Base-by-base conservation (phyloP, 2,329 filamentous ascomycete species). In the Trichoderma sp. region DNA sequence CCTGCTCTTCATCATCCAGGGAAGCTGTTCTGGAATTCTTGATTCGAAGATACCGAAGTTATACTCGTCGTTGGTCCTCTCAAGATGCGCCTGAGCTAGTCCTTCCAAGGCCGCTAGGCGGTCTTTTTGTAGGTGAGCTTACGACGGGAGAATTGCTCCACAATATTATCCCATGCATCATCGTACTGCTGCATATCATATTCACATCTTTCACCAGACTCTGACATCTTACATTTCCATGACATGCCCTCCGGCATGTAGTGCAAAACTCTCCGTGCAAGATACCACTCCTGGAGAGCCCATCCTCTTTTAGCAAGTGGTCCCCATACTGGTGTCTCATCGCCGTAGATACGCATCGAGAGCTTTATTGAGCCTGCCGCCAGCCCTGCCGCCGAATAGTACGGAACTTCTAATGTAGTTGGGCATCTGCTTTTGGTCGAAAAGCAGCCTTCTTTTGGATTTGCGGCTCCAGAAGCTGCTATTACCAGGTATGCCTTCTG, bases 101-200 rank as follows among this genome's bases (percentile, higher is more conserved):
- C 50, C 50, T 56, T 56, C 5, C 50, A 56, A 24, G 11, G 50
- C 50, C 6, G 11, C 50, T 56, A 56, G 50, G 1, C 50, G 50
- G 21, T 56, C 50, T 3, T 2, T 12, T 56, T 56, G 5, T 56
- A 2, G 21, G 50, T 56, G n/a, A 56, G 21, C 3, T 56, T 21
- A 12, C 50, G n/a, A 1, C 1, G 0, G 5, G 50, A 53, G 11
- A 1, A 21, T 24, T 24, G 0, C 4, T 6, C 3, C 45, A 53
- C 3, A 1, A 53, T 21, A 21, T 11, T 5, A 0, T 53, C 50
- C 50, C 50, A 53, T 3, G n/a, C 0, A 6, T 24, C 0, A 21
- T 3, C 0, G 50, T 12, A 53, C 0, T 53, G 50, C 5, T 0
- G 2, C n/a, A 53, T 53, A 24, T 24, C n/a, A 24, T 53, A 53